Percentiles rank a stretch among this genome's conserved stretches.
Conservation (phyloP, 2,329 filamentous ascomycete species). For the Xylaria sp. region DNA sequence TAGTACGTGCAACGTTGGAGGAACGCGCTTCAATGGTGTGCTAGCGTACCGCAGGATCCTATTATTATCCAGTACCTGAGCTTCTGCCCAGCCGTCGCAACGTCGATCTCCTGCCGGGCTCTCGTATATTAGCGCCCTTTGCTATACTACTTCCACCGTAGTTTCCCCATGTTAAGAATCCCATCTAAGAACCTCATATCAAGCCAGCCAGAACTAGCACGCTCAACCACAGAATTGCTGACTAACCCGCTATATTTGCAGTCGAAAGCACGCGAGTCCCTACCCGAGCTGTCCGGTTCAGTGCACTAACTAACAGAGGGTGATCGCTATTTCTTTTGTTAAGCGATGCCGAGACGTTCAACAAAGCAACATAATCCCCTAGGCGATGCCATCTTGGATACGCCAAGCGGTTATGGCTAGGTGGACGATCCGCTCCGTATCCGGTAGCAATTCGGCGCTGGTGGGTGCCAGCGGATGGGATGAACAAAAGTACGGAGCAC, state of each 20-base stretch:
- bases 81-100: neutral
- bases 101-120: constrained; percentile 13
- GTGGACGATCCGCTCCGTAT: constrained; percentile 7
- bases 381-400: constrained; percentile 2
- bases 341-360: neutral
- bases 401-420: constrained; percentile 3
- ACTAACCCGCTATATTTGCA: neutral
- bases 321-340: constrained; percentile 10
- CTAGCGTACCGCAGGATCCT: constrained; percentile 2
- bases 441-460: constrained; percentile 2
- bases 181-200: neutral
- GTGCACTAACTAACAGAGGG: neutral
- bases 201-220: neutral
- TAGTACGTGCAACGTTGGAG: neutral
- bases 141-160: neutral
- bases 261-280: neutral
- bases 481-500: neutral
- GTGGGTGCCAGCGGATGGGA: neutral
- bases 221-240: neutral
- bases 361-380: neutral
- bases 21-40: neutral
- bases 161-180: neutral
- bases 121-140: constrained; percentile 5
- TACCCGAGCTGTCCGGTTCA: neutral
- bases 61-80: constrained; percentile 8